Evolutionary conservation across 345 rosid species (phyloP).

Genomic region (Cardamine chenopodiifolia): DNA sequence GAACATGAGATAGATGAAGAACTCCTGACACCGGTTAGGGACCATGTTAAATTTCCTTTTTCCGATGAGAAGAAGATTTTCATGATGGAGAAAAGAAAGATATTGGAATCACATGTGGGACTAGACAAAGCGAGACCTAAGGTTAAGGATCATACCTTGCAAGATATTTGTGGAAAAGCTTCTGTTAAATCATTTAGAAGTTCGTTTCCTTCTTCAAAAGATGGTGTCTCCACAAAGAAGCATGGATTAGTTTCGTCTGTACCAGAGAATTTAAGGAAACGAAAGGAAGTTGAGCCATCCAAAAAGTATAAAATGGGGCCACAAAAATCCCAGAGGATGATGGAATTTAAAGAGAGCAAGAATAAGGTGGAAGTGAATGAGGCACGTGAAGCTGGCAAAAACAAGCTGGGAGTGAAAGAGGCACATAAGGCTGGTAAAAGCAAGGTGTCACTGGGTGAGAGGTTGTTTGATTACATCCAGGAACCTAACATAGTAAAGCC

Average conservation of each 20-base stretch:
- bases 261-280: slow-evolving; percentile 45
- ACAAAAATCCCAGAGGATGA: slow-evolving; percentile 43
- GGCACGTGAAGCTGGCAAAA: slow-evolving; percentile 39
- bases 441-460: slow-evolving; percentile 51
- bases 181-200: slow-evolving; percentile 36
- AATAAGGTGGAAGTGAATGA: slow-evolving; percentile 42
- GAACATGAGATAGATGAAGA: slow-evolving; percentile 70
- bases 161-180: slow-evolving; percentile 40
- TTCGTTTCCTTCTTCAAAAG: slow-evolving; percentile 39
- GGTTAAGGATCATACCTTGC: slow-evolving; percentile 40
- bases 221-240: slow-evolving; percentile 47
- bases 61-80: slow-evolving; percentile 42
- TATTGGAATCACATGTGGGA: slow-evolving; percentile 41
- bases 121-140: slow-evolving; percentile 42
- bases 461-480: slow-evolving; percentile 33
- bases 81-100: slow-evolving; percentile 39
- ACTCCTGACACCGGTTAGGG: slow-evolving; percentile 74
- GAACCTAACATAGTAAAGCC: slow-evolving; percentile 41
- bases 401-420: slow-evolving; percentile 38
- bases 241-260: slow-evolving; percentile 44
- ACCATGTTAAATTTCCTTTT: slow-evolving; percentile 73
- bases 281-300: slow-evolving; percentile 43
- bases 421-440: slow-evolving; percentile 43
- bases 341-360: slow-evolving; percentile 41
- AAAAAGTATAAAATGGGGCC: slow-evolving; percentile 33